phyloP scores from a whole-genome alignment of 1,284 basidiomycete genomes.

The Pseudozyma tsukubaensis region DNA sequence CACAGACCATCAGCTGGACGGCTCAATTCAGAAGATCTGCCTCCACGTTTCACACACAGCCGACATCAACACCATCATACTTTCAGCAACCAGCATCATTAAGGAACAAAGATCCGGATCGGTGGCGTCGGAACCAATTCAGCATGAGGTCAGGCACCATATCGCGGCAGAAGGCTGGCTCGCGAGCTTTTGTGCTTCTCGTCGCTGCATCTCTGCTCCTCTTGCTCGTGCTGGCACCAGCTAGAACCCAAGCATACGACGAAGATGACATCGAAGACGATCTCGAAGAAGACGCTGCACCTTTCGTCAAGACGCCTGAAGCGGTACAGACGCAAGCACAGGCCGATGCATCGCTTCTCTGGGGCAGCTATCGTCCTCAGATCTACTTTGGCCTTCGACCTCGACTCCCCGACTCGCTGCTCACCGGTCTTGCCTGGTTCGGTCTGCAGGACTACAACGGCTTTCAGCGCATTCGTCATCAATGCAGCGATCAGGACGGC shows the following conservation, averaged over 20 bases:
- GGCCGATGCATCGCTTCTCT: constrained; percentile 74
- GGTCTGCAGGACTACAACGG: constrained; percentile 45
- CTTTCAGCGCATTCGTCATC: constrained; percentile 76
- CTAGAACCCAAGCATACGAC: constrained; percentile 11
- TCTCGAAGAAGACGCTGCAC: constrained; percentile 12
- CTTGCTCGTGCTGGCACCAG: constrained; percentile 13
- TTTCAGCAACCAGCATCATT: not conserved
- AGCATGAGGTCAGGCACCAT: constrained; percentile 5
- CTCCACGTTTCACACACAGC: too few relatives aligned
- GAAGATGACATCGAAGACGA: constrained; percentile 14
- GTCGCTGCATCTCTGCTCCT: constrained; percentile 15
- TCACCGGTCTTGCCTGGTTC: constrained; percentile 89
- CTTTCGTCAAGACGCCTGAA: constrained; percentile 17
- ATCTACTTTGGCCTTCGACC: constrained; percentile 92
- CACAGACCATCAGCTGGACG: too few relatives aligned
- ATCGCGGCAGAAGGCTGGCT: constrained; percentile 5
- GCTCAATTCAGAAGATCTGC: too few relatives aligned
- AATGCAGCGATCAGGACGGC: constrained; percentile 88
- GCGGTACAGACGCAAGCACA: constrained; percentile 21
- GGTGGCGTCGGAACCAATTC: not conserved
- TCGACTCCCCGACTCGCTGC: constrained; percentile 82
- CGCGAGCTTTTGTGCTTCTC: constrained; percentile 7
- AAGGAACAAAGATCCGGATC: not conserved
- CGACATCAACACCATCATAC: too few relatives aligned
- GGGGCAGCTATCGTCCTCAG: constrained; percentile 90